A percentile compares a stretch with the other conserved stretches of the same genome.
These are phyloP conservation scores for Scheffersomyces titani DNA, from an alignment of 1,139 yeast genomes.

Conservation along the genomic window DNA sequence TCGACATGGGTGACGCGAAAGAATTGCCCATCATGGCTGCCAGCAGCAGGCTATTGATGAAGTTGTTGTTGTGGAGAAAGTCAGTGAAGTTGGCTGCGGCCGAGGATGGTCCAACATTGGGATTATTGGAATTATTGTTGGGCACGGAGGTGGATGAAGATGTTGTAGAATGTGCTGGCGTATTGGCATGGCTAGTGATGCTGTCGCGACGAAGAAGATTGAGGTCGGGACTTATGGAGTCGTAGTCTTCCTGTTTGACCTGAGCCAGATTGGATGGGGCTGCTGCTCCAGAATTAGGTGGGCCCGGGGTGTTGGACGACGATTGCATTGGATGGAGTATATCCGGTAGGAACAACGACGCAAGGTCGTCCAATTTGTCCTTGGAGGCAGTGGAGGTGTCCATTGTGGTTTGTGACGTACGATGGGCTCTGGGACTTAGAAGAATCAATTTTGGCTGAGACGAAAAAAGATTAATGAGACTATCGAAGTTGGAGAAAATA, in stretches of 20 bases:
- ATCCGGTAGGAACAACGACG: constrained; percentile 46
- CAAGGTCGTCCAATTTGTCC: constrained; percentile 40
- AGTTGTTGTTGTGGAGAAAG: constrained; percentile 16
- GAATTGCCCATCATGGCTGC: neutral
- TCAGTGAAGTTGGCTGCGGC: constrained; percentile 10
- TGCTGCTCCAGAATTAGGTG: constrained; percentile 7
- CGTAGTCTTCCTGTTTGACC: constrained; percentile 24
- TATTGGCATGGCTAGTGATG: constrained; percentile 5
- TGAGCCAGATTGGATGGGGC: constrained; percentile 6
- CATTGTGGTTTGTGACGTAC: constrained; percentile 6
- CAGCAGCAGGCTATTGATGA: constrained; percentile 7
- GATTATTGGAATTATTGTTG: constrained; percentile 3
- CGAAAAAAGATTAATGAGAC: neutral
- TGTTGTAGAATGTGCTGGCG: constrained; percentile 2
- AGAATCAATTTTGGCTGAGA: neutral
- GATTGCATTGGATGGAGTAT: constrained; percentile 28
- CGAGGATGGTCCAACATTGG: neutral
- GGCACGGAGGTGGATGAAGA: neutral
- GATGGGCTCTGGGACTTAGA: neutral
- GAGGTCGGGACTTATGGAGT: constrained; percentile 5
- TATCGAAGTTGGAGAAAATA: neutral
- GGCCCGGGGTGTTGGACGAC: constrained; percentile 2
- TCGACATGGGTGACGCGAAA: constrained; percentile 1
- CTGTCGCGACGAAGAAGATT: constrained; percentile 2
- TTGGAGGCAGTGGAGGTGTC: constrained; percentile 13